Evolutionary conservation across 306 rosid species (phyloP).

Genomic region (Trifolium dubium): DNA sequence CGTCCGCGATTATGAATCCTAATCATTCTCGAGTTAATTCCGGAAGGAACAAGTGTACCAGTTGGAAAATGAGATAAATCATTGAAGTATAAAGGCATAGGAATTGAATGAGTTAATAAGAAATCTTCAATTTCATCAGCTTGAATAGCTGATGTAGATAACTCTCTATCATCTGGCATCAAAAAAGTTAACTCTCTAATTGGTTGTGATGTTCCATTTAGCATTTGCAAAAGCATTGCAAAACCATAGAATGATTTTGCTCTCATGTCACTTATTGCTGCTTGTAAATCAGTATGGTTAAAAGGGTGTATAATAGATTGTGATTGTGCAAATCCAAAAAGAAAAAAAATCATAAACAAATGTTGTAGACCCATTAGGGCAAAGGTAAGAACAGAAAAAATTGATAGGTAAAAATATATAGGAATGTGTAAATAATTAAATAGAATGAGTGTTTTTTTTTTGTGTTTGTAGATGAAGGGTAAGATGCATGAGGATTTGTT

Average conservation of each 20-base stretch:
- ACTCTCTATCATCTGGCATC: conserved; percentile 53
- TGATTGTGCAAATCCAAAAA: conserved; percentile 44
- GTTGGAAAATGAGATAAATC: conserved; percentile 64
- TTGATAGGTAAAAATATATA: conserved; percentile 23
- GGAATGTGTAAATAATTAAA: conserved; percentile 40
- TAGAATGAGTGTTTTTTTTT: conserved; percentile 1
- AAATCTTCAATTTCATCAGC: conserved; percentile 46
- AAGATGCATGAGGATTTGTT: conserved; percentile 39
- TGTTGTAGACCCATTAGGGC: conserved; percentile 40
- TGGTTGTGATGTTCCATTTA: conserved; percentile 49
- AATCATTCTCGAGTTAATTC: conserved; percentile 44
- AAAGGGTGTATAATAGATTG: conserved; percentile 23
- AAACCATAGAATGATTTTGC: conserved; percentile 55
- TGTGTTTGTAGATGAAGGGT: conserved; percentile 26
- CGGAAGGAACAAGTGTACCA: conserved; percentile 64
- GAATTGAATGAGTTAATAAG: conserved; percentile 49
- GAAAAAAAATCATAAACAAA: conserved; percentile 36
- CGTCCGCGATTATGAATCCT: conserved; percentile 58
- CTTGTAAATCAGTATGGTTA: conserved; percentile 49
- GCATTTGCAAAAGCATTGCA: conserved; percentile 67
- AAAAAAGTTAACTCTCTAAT: conserved; percentile 55
- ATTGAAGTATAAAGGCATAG: conserved; percentile 55
- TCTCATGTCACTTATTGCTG: conserved; percentile 60
- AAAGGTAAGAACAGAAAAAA: background rate
- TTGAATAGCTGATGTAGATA: conserved; percentile 50